These are phyloP conservation scores for Carex sylvatica DNA, from an alignment of 202 grass and related monocot species.

Conservation along the genomic window DNA sequence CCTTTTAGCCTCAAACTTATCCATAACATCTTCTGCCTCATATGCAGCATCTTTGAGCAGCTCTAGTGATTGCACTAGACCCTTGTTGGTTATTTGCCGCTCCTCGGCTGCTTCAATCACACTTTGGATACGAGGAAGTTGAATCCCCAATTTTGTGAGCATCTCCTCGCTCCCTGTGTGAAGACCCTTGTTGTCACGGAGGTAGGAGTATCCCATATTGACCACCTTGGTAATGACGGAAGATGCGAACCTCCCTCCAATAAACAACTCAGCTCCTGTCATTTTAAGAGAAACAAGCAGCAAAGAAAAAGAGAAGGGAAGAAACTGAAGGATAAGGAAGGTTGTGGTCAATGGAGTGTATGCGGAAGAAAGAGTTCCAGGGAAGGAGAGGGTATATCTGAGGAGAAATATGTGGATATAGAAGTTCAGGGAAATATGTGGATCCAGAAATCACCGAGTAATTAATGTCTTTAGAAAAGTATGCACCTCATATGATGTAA, in stretches of 20 bases:
- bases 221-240: conserved; percentile 18
- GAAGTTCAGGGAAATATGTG: no score
- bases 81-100: background rate
- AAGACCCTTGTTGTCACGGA: background rate
- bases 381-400: no score
- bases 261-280: no score
- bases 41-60: conserved; percentile 30
- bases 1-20: conserved; percentile 34
- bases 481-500: no score
- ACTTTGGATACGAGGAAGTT: conserved; percentile 18
- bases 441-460: no score
- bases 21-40: conserved; percentile 34
- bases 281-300: no score
- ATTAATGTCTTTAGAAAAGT: no score
- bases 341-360: no score
- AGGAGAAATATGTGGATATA: no score
- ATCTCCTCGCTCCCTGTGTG: conserved; percentile 6
- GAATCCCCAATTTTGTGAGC: conserved; percentile 15
- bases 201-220: background rate
- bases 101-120: conserved; percentile 29
- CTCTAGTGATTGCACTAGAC: background rate
- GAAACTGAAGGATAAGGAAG: no score
- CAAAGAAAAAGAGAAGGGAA: no score
- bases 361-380: no score
- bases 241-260: conserved; percentile 27